A percentile compares a stretch with the other conserved stretches of the same genome.
These are phyloP conservation scores for Nothopassalora personata DNA, from an alignment of 2,329 filamentous ascomycete genomes.

Conservation along the genomic window DNA sequence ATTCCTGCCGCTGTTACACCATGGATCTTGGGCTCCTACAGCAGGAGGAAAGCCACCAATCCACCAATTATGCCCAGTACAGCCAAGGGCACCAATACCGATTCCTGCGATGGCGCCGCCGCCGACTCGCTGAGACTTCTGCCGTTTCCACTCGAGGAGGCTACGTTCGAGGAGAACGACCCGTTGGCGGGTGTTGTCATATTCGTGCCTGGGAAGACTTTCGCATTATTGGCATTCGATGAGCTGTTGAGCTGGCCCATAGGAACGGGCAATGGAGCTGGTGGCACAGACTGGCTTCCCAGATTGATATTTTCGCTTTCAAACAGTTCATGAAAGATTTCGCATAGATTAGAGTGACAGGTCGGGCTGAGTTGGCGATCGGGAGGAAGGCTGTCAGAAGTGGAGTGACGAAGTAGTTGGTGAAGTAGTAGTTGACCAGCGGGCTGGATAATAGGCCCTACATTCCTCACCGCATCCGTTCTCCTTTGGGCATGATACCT, in stretches of 20 bases:
- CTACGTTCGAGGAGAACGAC: no score
- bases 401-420: no score
- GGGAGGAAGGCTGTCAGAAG: no score
- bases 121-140: no score
- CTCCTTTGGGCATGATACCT: no score
- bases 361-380: no score
- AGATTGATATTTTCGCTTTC: conserved; percentile 7
- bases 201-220: background rate
- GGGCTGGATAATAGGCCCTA: no score
- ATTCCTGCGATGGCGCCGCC: background rate
- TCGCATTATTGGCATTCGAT: background rate
- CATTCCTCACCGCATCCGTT: no score
- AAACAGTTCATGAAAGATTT: conserved; percentile 11
- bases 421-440: no score
- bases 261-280: background rate
- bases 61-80: background rate
- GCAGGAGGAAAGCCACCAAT: background rate
- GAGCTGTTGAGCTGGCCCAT: background rate
- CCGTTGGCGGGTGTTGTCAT: background rate
- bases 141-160: no score
- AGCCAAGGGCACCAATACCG: background rate
- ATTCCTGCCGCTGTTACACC: background rate
- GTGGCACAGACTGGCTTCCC: conserved; percentile 4
- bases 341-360: conserved; percentile 6
- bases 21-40: background rate